Base-by-base conservation (phyloP, 345 rosid species). In the Citrus glauca region DNA sequence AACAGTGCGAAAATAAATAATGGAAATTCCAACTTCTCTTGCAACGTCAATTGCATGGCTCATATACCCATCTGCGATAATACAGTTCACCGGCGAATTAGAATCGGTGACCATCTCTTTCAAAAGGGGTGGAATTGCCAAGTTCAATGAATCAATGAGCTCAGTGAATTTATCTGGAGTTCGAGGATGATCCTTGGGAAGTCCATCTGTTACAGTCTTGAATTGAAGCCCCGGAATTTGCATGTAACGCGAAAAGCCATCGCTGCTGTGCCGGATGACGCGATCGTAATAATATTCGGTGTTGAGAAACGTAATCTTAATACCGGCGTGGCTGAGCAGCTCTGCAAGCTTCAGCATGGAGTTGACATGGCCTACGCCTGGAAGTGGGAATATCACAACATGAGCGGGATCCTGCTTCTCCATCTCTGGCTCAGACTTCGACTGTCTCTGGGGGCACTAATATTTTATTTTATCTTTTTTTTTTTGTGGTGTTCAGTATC, bases 261-360 rank as follows among this genome's bases (percentile, higher is more conserved):
- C 61, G 10, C 86, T 42, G 77, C 40, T 37, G 1, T 27, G 76
- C 4, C 40, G 83, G 60, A 71, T 20, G 3, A 85, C 84, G n/a
- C 79, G 78, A n/a, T 66, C 60, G 22, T 86, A 85, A 82, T 74
- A 84, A 78, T 81, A 57, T 7, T 82, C 78, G 11, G 87, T 80
- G 83, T 81, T 84, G 40, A 89, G 82, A 84, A 94, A 90, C 66
- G 97, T 92, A 81, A 92, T 74, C 4, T 85, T 80, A 24, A 91
- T 73, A 73, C 89, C 90, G 7, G 83, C 68, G 22, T 85, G 81
- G 73, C 67, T 50, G 4, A 94, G 78, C 19, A 90, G 85, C 78
- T 91, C 89, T n/a, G 93, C 87, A 5, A 92, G 86, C 82, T 90
- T 91, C 45, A 94, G 83, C 92, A 89, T 84, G 76, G 90, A 79